A percentile compares a stretch with the other conserved stretches of the same genome.
phyloP scores from a whole-genome alignment of 129 eudicot genomes.

The Centaurea solstitialis region DNA sequence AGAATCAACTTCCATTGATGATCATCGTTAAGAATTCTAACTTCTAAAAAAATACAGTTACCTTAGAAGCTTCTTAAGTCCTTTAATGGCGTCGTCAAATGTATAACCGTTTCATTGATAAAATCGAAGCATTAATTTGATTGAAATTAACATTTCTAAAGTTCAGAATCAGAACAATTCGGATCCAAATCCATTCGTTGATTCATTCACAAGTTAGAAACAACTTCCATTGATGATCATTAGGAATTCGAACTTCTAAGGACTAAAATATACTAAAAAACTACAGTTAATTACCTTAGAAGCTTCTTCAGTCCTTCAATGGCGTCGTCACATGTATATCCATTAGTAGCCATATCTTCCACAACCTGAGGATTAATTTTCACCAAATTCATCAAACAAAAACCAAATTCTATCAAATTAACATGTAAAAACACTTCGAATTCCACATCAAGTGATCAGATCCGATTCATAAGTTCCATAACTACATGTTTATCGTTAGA shows the following conservation, averaged over 20 bases:
- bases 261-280: neutral
- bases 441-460: neutral
- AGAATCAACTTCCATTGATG: neutral
- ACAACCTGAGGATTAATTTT: conserved; percentile 43
- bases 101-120: too few relatives aligned
- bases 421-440: neutral
- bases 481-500: conserved; percentile 2
- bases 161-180: too few relatives aligned
- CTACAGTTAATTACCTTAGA: conserved; percentile 57
- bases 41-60: neutral
- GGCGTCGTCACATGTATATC: conserved; percentile 72
- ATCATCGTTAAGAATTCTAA: neutral
- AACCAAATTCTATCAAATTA: neutral
- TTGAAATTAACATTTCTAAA: neutral
- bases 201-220: too few relatives aligned
- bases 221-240: neutral
- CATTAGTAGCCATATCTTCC: conserved; percentile 58
- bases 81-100: conserved; percentile 93
- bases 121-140: conserved; percentile 22
- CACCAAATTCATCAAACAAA: conserved; percentile 8
- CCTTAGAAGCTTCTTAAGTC: conserved; percentile 86
- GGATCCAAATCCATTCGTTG: too few relatives aligned
- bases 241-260: neutral
- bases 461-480: neutral
- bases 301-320: conserved; percentile 82